These are phyloP conservation scores for Escallonia herrerae DNA, from an alignment of 129 eudicot genomes.

Conservation along the genomic window DNA sequence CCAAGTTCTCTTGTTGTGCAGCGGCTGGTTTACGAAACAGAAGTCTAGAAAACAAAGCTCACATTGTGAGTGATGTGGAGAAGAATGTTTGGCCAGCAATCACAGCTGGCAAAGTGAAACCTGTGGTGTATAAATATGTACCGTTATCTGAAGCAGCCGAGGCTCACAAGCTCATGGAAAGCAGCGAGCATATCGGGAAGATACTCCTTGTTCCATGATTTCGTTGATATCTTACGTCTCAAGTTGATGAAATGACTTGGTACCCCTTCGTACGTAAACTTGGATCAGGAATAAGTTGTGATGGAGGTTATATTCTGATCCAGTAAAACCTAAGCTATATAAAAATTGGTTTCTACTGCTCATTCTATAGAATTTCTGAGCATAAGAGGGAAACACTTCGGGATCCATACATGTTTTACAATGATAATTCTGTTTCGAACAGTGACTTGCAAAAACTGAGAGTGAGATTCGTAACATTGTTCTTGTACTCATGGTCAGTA, in stretches of 20 bases:
- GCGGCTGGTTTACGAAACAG: constrained; percentile 73
- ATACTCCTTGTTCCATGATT: constrained; percentile 53
- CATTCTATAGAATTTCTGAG: too few species aligned
- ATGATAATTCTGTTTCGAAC: too few species aligned
- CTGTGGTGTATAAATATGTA: constrained; percentile 43
- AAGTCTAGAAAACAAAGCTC: constrained; percentile 70
- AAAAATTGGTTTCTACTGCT: too few species aligned
- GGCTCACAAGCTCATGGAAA: constrained; percentile 73
- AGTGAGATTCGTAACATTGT: too few species aligned
- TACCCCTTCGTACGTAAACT: too few species aligned
- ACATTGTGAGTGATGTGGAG: constrained; percentile 69
- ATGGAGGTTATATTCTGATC: too few species aligned
- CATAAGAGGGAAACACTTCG: too few species aligned
- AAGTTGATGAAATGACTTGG: background rate
- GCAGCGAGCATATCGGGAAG: constrained; percentile 73
- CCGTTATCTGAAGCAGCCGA: constrained; percentile 68
- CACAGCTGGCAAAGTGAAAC: constrained; percentile 50
- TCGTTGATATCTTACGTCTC: background rate
- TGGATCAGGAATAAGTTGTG: too few species aligned
- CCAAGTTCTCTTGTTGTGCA: background rate
- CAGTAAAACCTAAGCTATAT: too few species aligned
- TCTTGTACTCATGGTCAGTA: too few species aligned
- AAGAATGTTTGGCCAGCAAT: constrained; percentile 82
- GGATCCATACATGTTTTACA: too few species aligned
- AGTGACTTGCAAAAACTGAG: too few species aligned